Base-by-base conservation (phyloP, 2,329 filamentous ascomycete genomes). In the Fusarium piperis region DNA sequence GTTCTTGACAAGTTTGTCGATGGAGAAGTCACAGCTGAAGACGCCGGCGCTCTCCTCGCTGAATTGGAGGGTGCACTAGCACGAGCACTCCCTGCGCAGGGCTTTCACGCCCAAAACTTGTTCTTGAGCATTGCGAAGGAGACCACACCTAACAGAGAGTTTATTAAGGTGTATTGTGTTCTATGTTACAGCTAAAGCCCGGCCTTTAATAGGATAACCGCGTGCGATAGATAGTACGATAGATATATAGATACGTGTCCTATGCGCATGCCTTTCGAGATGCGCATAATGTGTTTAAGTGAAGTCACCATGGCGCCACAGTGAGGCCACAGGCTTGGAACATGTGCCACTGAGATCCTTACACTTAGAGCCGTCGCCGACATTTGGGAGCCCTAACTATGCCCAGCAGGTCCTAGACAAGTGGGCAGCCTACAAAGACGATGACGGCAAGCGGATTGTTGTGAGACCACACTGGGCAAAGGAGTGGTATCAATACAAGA, bases 211-310 rank as follows among this genome's bases (percentile, higher is more conserved):
- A n/a, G n/a, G n/a, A n/a, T n/a, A n/a, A n/a, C n/a, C n/a, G n/a
- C n/a, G n/a, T n/a, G n/a, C n/a, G n/a, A n/a, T n/a, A n/a, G n/a
- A n/a, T n/a, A n/a, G n/a, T n/a, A n/a, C n/a, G n/a, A n/a, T n/a
- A n/a, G n/a, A n/a, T n/a, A n/a, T n/a, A n/a, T n/a, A n/a, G n/a
- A 68, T 30, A 68, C 58, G 3, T 68, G 57, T 23, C 65, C 65
- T 20, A 68, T 68, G 65, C 62, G 65, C 13, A 65, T 68, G 65
- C 65, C 65, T 15, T 51, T 68, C 1, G 65, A 68, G 57, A 68
- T 68, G 65, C 62, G 65, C 46, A 68, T 68, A 57, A 68, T 68
- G 65, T 62, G 65, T 1, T 46, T 38, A 3, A 68, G 65, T 4
- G 62, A 65, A n/a, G 62, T 65, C 18, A 59, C 36, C 18, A 52